Evolutionary conservation across 768 basidiomycete species (phyloP), one percentile per base, ranked within the genome.

Genomic region (Tulasnella sp.): DNA sequence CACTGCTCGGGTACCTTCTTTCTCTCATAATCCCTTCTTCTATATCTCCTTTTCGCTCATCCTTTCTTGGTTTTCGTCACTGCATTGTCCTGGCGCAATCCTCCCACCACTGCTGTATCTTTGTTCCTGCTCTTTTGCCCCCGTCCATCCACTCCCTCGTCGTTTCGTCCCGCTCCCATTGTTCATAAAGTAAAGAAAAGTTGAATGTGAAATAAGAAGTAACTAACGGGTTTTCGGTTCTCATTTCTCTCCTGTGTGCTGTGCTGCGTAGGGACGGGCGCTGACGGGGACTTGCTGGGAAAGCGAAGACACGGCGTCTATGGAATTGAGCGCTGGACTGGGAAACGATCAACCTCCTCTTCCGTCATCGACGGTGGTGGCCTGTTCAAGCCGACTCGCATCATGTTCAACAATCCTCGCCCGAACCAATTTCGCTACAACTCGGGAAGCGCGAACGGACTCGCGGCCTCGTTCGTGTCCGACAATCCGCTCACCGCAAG

Each of bases 321-420:
- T 69, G 34, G 64, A 69, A 69, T 69, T 37, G 64, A 18, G 18
- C 34, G 64, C 34, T 69, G 64, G 64, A 69, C 64, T 37, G 64
- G 64, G 64, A 54, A 54, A 54, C 54, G 54, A 54, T 22, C 54
- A 54, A 54, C 64, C 64, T 69, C 64, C 64, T 69, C 64, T 69
- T 69, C 64, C 64, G 64, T 69, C 64, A 69, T 69, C 64, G 64
- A 28, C 64, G 64, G 64, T 69, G 16, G 34, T 37, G 64, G 64
- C 64, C 64, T 69, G 8, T 64, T 24, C 60, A 64, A 64, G 16
- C 60, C 60, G 31, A 34, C 60, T n/a, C n/a, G 34, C 31, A 64
- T 0, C n/a, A 96, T 96, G 94, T 96, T 96, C 88, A 95, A 96
- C 88, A 90, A 93, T 76, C 94, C 94, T 78, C 90, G 94, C 76